These are phyloP conservation scores for Peronospora farinosa DNA, from an alignment of 352 stramenopile species.

Conservation along the genomic window DNA sequence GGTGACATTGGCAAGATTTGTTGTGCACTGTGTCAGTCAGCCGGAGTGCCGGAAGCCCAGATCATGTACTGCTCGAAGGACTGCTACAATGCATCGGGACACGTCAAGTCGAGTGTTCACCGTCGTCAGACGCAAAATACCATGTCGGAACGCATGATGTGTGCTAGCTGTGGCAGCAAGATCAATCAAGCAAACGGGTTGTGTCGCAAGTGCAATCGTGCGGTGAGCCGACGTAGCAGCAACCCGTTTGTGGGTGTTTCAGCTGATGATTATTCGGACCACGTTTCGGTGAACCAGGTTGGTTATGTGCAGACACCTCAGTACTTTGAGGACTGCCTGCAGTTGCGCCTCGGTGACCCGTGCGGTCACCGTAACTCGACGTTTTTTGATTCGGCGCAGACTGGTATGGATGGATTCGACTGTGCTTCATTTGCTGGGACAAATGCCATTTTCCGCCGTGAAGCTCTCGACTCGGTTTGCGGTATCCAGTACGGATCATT, in stretches of 20 bases:
- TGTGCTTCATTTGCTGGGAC: constrained; percentile 68
- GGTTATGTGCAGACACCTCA: constrained; percentile 70
- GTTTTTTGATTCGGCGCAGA: constrained; percentile 67
- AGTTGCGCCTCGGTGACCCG: constrained; percentile 54
- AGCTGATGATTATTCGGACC: constrained; percentile 60
- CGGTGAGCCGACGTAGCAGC: constrained; percentile 28
- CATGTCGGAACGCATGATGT: constrained; percentile 52
- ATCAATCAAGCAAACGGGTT: constrained; percentile 63
- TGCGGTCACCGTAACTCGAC: constrained; percentile 65
- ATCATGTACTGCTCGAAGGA: constrained; percentile 80
- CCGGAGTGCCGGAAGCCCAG: constrained; percentile 51
- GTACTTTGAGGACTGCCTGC: constrained; percentile 67
- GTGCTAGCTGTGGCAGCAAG: constrained; percentile 51
- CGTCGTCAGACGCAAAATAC: constrained; percentile 67
- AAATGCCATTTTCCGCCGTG: constrained; percentile 70
- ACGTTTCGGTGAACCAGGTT: constrained; percentile 64
- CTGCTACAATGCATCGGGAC: constrained; percentile 63
- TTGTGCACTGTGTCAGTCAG: constrained; percentile 56
- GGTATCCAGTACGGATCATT: constrained; percentile 71
- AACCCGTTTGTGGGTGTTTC: constrained; percentile 48
- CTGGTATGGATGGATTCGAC: constrained; percentile 69
- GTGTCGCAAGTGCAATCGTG: constrained; percentile 56
- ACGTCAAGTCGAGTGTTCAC: constrained; percentile 59
- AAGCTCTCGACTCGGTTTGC: constrained; percentile 63
- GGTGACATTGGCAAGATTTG: constrained; percentile 71